Evolutionary conservation across 2,329 filamentous ascomycete species (phyloP), one percentile per base, ranked within the genome.

Genomic region (Aspergillus chevalieri): DNA sequence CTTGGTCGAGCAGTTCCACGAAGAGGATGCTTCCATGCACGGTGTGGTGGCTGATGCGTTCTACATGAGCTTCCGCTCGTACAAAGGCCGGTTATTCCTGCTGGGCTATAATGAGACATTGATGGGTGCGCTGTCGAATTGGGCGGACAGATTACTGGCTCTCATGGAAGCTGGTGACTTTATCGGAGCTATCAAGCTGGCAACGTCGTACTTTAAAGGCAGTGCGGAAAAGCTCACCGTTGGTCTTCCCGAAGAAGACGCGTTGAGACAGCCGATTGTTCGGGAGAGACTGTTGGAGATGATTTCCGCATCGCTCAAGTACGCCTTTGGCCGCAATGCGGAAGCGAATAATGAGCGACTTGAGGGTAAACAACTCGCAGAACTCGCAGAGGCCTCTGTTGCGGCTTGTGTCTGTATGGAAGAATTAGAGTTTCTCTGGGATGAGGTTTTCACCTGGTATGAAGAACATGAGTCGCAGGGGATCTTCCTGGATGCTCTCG

Each of bases 111-210:
- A 92, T 63, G 92, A 97, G 63, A 76, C 96, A 38, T 89, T 89
- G 0, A 88, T 97, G 44, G 93, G 93, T 2, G 87, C 87, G 4
- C 72, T 98, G 30, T 97, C 93, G 0, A 98, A 98, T 59, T 98
- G 93, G 93, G 92, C 93, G 2, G 93, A 98, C 68, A 80, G 93
- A 38, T 75, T 98, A 15, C 84, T 96, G 57, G 91, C 92, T 0
- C 77, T 97, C 58, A 96, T 98, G 88, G 91, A 97, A 66, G 83
- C 90, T 49, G 93, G 93, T n/a, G 90, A 97, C 68, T 95, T 95
- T 63, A 87, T 98, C 55, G 87, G 84, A 10, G 91, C 93, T 1
- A 95, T 98, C 52, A 81, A 86, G 56, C 78, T 98, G 51, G 94
- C 92, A 8, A 95, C 90, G 1, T 87, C 86, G 0, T 98, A 97